Evolutionary conservation across 2,329 filamentous ascomycete genomes (phyloP).

Genomic region (Pestalotiopsis sp.): DNA sequence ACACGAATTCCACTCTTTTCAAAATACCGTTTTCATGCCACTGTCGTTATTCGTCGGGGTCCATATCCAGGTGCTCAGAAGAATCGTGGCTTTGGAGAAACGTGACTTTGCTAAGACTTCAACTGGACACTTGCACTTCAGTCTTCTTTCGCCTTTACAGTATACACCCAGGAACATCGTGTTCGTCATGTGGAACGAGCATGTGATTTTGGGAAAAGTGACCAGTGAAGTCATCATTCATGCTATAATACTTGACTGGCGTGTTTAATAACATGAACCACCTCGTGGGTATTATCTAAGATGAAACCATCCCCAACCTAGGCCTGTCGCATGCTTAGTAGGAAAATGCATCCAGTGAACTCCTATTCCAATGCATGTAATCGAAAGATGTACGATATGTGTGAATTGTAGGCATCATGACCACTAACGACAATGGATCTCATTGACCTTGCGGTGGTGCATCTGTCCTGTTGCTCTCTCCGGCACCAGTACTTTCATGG

Average conservation of each 20-base stretch:
- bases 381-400: not conserved
- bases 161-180: too few species aligned
- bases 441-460: not conserved
- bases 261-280: not conserved
- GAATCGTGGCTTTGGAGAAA: too few species aligned
- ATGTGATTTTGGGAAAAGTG: too few species aligned
- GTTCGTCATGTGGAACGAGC: too few species aligned
- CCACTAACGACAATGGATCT: not conserved
- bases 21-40: too few species aligned
- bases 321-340: not conserved
- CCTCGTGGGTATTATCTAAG: not conserved
- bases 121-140: too few species aligned
- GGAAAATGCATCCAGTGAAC: not conserved
- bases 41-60: too few species aligned
- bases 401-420: not conserved
- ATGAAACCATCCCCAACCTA: not conserved
- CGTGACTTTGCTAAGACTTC: too few species aligned
- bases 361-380: not conserved
- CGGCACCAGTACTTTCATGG: constrained; percentile 16
- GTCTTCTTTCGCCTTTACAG: too few species aligned
- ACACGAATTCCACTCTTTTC: too few species aligned
- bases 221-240: not conserved
- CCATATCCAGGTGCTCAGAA: too few species aligned
- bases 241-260: not conserved
- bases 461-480: not conserved